These are phyloP conservation scores for Populus pruinosa DNA, from an alignment of 345 rosid genomes.

Conservation along the genomic window DNA sequence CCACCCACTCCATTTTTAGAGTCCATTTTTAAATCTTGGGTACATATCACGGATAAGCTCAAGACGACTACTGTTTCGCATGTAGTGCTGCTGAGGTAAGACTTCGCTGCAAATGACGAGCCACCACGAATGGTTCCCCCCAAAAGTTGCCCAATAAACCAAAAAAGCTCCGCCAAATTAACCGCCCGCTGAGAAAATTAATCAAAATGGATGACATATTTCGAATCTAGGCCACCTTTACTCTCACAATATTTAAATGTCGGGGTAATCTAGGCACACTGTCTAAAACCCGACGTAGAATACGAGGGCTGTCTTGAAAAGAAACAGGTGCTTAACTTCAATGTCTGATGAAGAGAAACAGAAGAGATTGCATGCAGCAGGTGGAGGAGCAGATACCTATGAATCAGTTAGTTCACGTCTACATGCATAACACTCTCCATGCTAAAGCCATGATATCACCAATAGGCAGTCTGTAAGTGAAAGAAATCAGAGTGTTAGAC, in stretches of 20 bases:
- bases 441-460: slow-evolving; percentile 18
- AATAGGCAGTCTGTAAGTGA: not conserved
- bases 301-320: not conserved
- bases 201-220: slow-evolving; percentile 5
- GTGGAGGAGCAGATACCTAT: slow-evolving; percentile 8
- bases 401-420: not conserved
- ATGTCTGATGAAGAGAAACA: not conserved
- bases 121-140: not conserved
- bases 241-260: not conserved
- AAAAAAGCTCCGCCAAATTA: not conserved
- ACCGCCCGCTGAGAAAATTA: not conserved
- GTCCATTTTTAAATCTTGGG: not conserved
- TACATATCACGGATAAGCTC: not conserved
- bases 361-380: slow-evolving; percentile 3
- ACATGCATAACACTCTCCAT: slow-evolving; percentile 2
- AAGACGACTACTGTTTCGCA: not conserved
- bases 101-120: slow-evolving; percentile 6
- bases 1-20: not conserved
- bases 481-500: slow-evolving; percentile 3
- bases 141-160: not conserved
- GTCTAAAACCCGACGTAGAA: slow-evolving; percentile 9
- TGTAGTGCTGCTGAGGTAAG: not conserved
- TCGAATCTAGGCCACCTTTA: slow-evolving; percentile 7
- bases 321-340: not conserved
- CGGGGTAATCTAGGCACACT: not conserved